A percentile compares a stretch with the other conserved stretches of the same genome.
phyloP scores from a whole-genome alignment of 108 stramenopile species.

The Licmophora abbreviata region DNA sequence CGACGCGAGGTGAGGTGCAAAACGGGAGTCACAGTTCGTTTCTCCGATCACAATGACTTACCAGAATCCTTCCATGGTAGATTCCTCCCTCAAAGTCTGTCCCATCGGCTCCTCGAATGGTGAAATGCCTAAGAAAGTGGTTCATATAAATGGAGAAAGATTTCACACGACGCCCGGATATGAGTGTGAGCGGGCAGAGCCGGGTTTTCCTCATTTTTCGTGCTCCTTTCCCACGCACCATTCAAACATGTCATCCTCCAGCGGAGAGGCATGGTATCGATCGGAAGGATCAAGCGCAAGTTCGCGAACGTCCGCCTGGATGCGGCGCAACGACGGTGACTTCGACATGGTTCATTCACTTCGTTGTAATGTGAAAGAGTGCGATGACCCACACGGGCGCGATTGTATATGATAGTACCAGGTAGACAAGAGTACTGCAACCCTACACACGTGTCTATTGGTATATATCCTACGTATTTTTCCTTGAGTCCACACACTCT shows the following conservation, averaged over 20 bases:
- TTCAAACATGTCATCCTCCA: slow-evolving; percentile 85
- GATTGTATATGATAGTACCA: no score
- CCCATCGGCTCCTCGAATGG: slow-evolving; percentile 86
- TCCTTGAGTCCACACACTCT: no score
- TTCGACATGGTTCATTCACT: slow-evolving; percentile 78
- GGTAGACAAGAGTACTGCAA: no score
- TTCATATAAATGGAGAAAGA: neutral
- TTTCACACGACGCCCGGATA: neutral
- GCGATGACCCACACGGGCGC: no score
- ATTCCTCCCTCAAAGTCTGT: slow-evolving; percentile 90
- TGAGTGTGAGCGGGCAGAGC: no score
- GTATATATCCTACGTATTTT: no score
- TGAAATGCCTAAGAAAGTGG: slow-evolving; percentile 81
- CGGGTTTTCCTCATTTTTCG: no score
- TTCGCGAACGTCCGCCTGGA: slow-evolving; percentile 93
- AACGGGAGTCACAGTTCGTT: neutral
- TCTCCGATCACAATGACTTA: slow-evolving; percentile 6
- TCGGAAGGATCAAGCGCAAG: slow-evolving; percentile 88
- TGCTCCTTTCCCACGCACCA: slow-evolving; percentile 38
- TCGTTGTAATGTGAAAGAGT: no score
- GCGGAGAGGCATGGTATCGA: slow-evolving; percentile 86
- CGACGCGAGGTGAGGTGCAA: neutral
- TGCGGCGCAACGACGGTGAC: slow-evolving; percentile 69
- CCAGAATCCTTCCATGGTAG: slow-evolving; percentile 93
- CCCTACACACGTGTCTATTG: no score